A percentile compares a stretch with the other conserved stretches of the same genome.
Evolutionary conservation across 495 filamentous ascomycete genomes (phyloP).

Genomic region (Rusavskia elegans): DNA sequence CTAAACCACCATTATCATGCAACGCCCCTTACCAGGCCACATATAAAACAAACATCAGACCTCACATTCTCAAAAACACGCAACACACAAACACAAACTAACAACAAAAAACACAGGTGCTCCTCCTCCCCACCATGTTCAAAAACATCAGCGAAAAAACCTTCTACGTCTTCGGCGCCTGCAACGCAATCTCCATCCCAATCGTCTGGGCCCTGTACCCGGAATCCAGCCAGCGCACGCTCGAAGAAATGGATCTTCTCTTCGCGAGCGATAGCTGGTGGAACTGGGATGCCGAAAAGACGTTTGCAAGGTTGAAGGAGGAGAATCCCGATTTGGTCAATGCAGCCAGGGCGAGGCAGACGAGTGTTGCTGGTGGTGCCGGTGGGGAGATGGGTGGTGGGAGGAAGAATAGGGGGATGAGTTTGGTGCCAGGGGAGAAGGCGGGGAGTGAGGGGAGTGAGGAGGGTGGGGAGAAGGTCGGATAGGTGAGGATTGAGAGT

Average conservation of each 20-base stretch:
- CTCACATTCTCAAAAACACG: no score
- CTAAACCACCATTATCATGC: no score
- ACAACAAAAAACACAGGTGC: background rate
- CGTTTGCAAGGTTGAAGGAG: conserved; percentile 21
- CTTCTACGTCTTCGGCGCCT: conserved; percentile 24
- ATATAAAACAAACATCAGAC: no score
- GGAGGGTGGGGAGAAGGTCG: background rate
- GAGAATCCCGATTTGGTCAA: conserved; percentile 31
- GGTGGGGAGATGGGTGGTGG: conserved; percentile 1
- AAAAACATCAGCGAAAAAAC: conserved; percentile 15
- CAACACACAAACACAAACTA: no score
- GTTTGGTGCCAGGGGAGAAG: background rate
- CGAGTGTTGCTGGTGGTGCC: conserved; percentile 17
- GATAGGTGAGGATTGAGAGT: no score
- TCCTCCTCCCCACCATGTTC: conserved; percentile 22
- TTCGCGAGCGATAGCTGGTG: conserved; percentile 18
- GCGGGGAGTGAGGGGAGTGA: background rate
- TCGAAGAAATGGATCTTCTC: conserved; percentile 28
- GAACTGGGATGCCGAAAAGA: conserved; percentile 19
- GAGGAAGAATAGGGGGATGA: background rate
- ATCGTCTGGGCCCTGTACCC: conserved; percentile 27
- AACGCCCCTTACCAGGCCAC: no score
- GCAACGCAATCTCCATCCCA: conserved; percentile 17
- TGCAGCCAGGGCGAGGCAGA: conserved; percentile 19
- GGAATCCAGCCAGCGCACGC: conserved; percentile 25